Base-by-base conservation (phyloP, 1,139 yeast species). In the Scheffersomyces segobiensis region DNA sequence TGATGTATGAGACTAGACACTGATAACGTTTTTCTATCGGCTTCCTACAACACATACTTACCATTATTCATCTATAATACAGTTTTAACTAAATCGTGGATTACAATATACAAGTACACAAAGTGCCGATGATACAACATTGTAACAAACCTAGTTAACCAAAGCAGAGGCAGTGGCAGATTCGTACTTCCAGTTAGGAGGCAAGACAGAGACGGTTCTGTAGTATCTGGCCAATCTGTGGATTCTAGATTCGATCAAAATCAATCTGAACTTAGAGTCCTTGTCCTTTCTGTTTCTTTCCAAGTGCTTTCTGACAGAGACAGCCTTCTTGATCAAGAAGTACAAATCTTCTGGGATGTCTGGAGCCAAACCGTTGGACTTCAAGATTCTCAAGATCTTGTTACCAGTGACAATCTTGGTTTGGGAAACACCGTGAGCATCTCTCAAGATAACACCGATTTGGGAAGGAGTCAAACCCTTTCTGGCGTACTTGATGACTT, bases 221-320 rank as follows among this genome's bases (percentile, higher is more conserved):
- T 95, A 95, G 96, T 95, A 95, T 88, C 99, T 92, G 74, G 99
- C 97, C 82, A 95, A 91, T 90, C 99, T 95, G 97, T 95, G 99
- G 87, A 95, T 95, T 92, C 99, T 93, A 69, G 98, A 93, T 87
- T 95, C 99, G 81, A 96, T 93, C 84, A 95, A 90, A 95, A 95
- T 95, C 80, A 95, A 92, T 90, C 99, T 93, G 97, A 96, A 95
- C 87, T 95, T 95, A 75, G 99, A 95, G 86, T 95, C 99, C 89
- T 95, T 93, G 87, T 95, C 99, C 89, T 95, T 96, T 91, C 99
- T 93, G 98, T 95, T 95, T 86, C 96, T 92, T 87, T 96, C 99
- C 82, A 95, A 91, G 86, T 95, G 99, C 91, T 96, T 96, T 92
- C 99, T 93, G 83, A 96, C 97, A 72, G 98, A 79, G 77, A 95